Evolutionary conservation across 2,329 filamentous ascomycete genomes (phyloP).

Genomic region (Aspergillus transmontanensis): DNA sequence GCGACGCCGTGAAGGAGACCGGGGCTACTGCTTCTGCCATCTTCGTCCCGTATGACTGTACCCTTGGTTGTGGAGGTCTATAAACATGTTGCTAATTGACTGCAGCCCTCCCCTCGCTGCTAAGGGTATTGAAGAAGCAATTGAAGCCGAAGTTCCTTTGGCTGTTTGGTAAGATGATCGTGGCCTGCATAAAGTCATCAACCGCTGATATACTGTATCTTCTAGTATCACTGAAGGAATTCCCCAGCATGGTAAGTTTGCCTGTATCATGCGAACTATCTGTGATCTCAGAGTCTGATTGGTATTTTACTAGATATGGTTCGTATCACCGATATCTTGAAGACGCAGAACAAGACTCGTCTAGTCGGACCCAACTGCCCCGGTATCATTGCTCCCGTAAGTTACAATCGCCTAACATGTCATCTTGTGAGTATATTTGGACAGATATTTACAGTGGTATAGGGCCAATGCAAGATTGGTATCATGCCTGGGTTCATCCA

Average conservation of each 20-base stretch:
- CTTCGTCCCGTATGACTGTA: conserved; percentile 78
- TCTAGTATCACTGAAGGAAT: conserved; percentile 88
- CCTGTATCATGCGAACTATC: background rate
- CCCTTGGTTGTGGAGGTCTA: background rate
- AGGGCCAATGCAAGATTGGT: conserved; percentile 98
- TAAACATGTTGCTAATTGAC: conserved; percentile 22
- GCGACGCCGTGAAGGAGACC: conserved; percentile 85
- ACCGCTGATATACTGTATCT: conserved; percentile 17
- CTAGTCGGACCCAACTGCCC: conserved; percentile 98
- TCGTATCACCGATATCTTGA: conserved; percentile 95
- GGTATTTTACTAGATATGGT: conserved; percentile 76
- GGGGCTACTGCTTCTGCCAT: conserved; percentile 90
- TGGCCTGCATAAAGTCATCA: conserved; percentile 12
- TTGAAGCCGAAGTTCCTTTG: conserved; percentile 88
- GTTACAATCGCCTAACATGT: conserved; percentile 21
- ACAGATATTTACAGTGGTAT: conserved; percentile 18
- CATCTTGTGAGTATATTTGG: background rate
- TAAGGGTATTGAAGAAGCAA: conserved; percentile 93
- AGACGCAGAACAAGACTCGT: conserved; percentile 95
- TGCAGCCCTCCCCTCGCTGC: conserved; percentile 85
- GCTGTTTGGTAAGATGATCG: conserved; percentile 70
- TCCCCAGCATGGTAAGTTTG: conserved; percentile 80
- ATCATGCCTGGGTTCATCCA: conserved; percentile 99
- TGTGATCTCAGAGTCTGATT: conserved; percentile 20
- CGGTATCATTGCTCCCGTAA: conserved; percentile 82